These are phyloP conservation scores for Colletotrichum sp. DNA, from an alignment of 2,329 filamentous ascomycete species.

Conservation along the genomic window DNA sequence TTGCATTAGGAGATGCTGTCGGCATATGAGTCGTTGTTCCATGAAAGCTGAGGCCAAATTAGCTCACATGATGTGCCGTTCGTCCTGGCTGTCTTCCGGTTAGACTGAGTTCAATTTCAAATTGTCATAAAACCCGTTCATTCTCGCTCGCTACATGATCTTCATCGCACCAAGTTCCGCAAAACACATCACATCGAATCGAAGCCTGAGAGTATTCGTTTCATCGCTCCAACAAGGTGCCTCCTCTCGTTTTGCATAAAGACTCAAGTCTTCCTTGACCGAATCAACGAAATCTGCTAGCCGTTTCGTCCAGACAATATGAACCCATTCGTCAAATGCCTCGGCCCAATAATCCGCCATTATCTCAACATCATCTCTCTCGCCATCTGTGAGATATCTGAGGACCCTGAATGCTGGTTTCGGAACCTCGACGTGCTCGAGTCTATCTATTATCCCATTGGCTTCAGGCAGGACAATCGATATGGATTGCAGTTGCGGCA, in stretches of 20 bases:
- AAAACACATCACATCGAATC: neutral
- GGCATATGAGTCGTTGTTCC: neutral
- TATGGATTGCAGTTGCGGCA: neutral
- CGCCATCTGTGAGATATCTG: neutral
- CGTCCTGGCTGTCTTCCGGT: neutral
- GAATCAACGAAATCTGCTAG: neutral
- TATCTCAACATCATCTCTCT: neutral
- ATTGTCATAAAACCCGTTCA: accelerated
- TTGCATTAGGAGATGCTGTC: neutral
- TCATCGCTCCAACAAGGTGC: neutral
- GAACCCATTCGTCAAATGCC: neutral
- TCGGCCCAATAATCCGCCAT: neutral
- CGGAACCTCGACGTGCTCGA: neutral
- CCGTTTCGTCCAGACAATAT: neutral
- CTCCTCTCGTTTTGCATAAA: neutral
- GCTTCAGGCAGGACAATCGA: neutral
- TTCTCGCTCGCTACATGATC: neutral
- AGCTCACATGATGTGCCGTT: neutral
- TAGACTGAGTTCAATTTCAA: neutral
- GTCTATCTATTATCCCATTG: neutral
- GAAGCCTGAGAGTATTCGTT: neutral
- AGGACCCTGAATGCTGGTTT: neutral
- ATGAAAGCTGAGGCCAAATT: neutral
- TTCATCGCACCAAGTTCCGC: neutral
- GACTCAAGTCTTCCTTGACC: neutral